Evolutionary conservation across 768 basidiomycete species (phyloP).

Genomic region (Dendrothele bispora): DNA sequence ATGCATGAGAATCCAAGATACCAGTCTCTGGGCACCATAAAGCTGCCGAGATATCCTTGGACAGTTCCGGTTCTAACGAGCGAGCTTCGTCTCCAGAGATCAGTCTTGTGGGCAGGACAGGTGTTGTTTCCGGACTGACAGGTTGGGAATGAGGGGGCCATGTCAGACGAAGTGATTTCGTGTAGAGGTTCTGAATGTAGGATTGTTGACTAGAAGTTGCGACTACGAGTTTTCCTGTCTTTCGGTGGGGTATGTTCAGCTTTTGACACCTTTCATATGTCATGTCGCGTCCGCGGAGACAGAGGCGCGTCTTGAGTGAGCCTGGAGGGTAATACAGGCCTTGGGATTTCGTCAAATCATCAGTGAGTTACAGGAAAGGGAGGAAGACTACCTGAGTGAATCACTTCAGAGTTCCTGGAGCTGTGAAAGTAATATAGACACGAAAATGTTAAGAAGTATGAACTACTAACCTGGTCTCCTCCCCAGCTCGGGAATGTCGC

Average conservation of each 20-base stretch:
- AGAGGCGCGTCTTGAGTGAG: slow-evolving; percentile 84
- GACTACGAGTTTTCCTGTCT: slow-evolving; percentile 89
- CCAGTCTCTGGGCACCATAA: slow-evolving; percentile 87
- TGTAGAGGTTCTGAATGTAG: slow-evolving; percentile 71
- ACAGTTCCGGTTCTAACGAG: slow-evolving; percentile 83
- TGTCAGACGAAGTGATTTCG: slow-evolving; percentile 54
- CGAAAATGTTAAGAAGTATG: not conserved
- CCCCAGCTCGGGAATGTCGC: slow-evolving; percentile 69
- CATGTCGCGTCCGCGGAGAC: slow-evolving; percentile 81
- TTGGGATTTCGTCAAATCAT: slow-evolving; percentile 23
- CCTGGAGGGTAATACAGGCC: slow-evolving; percentile 82
- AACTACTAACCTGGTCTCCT: slow-evolving; percentile 74
- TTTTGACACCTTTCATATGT: slow-evolving; percentile 75
- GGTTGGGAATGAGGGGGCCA: slow-evolving; percentile 46
- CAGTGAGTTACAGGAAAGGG: not conserved
- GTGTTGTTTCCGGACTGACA: slow-evolving; percentile 21
- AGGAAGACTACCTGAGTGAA: slow-evolving; percentile 70
- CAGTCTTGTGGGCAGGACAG: slow-evolving; percentile 62
- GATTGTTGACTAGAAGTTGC: slow-evolving; percentile 63
- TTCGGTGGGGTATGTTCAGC: slow-evolving; percentile 64
- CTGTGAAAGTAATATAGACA: slow-evolving; percentile 33
- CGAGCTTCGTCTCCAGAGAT: slow-evolving; percentile 67
- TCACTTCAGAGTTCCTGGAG: slow-evolving; percentile 93
- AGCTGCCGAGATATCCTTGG: slow-evolving; percentile 64
- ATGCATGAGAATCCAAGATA: slow-evolving; percentile 82